phyloP scores from a whole-genome alignment of 108 stramenopile species.

The Skeletonema menzelii region DNA sequence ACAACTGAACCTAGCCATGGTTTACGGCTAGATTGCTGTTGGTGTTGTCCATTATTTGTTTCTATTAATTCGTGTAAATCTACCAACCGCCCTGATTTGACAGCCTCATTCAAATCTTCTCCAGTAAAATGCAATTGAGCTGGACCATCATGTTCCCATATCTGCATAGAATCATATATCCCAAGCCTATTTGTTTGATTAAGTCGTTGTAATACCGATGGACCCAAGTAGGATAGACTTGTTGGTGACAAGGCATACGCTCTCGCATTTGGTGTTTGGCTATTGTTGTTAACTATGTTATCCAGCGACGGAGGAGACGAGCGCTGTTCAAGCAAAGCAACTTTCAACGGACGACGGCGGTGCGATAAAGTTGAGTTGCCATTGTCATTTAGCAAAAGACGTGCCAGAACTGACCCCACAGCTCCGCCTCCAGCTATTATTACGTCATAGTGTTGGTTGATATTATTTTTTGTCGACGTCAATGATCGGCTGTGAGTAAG shows the following conservation, averaged over 20 bases:
- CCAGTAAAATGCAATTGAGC: slow-evolving; percentile 66
- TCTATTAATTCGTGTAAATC: slow-evolving; percentile 21
- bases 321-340: slow-evolving; percentile 40
- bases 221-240: slow-evolving; percentile 59
- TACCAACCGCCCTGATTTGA: slow-evolving; percentile 33
- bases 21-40: neutral
- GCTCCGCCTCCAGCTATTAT: slow-evolving; percentile 81
- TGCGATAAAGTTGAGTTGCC: slow-evolving; percentile 43
- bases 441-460: slow-evolving; percentile 53
- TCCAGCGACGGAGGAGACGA: slow-evolving; percentile 22
- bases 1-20: slow-evolving; percentile 71
- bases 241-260: slow-evolving; percentile 84
- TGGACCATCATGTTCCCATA: slow-evolving; percentile 85
- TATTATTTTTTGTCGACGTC: neutral
- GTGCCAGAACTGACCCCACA: slow-evolving; percentile 70
- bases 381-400: slow-evolving; percentile 42
- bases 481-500: neutral
- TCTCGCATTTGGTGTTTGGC: slow-evolving; percentile 62
- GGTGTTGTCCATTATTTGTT: neutral
- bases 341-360: slow-evolving; percentile 43
- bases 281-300: slow-evolving; percentile 1
- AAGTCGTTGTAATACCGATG: slow-evolving; percentile 25
- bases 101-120: slow-evolving; percentile 55
- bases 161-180: slow-evolving; percentile 82
- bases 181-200: slow-evolving; percentile 39